These are phyloP conservation scores for Thalassiosira mediterranea DNA, from an alignment of 352 stramenopile genomes.

Conservation along the genomic window DNA sequence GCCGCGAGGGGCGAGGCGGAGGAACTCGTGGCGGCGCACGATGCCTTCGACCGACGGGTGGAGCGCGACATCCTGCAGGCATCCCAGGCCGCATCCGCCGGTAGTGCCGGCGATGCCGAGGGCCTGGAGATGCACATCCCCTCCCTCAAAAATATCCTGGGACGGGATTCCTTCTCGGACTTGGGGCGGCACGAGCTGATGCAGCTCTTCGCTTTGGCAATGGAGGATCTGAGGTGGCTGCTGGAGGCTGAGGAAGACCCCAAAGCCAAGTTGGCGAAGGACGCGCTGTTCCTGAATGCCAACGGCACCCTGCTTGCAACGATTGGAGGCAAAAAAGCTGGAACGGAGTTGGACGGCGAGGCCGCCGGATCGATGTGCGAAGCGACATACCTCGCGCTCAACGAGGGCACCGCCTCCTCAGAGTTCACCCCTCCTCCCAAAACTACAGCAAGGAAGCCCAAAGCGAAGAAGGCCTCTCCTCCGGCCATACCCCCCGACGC, in stretches of 20 bases:
- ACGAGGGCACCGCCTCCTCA: constrained; percentile 2
- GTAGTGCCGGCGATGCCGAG: neutral
- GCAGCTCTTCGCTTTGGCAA: constrained; percentile 7
- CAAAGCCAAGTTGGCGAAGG: neutral
- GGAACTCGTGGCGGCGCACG: constrained; percentile 11
- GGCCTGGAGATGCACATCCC: neutral
- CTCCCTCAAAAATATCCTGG: constrained; percentile 21
- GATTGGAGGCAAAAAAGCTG: neutral
- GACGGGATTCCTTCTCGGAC: constrained; percentile 21
- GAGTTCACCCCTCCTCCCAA: constrained; percentile 19
- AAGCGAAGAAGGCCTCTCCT: neutral
- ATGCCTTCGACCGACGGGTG: constrained; percentile 18
- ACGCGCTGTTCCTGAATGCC: constrained; percentile 20
- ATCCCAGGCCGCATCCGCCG: neutral
- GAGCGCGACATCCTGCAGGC: constrained; percentile 21
- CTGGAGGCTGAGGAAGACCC: constrained; percentile 4
- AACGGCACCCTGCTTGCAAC: constrained; percentile 10
- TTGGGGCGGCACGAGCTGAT: constrained; percentile 18
- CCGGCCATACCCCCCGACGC: constrained; percentile 20
- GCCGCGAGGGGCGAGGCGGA: constrained; percentile 3
- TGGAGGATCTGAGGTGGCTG: constrained; percentile 21
- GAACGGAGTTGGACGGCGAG: neutral
- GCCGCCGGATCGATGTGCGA: constrained; percentile 3
- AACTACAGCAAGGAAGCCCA: constrained; percentile 1
- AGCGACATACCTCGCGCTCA: constrained; percentile 17